Evolutionary conservation across 495 filamentous ascomycete genomes (phyloP), one percentile per base, ranked within the genome.

Genomic region (Usnea hakonensis): DNA sequence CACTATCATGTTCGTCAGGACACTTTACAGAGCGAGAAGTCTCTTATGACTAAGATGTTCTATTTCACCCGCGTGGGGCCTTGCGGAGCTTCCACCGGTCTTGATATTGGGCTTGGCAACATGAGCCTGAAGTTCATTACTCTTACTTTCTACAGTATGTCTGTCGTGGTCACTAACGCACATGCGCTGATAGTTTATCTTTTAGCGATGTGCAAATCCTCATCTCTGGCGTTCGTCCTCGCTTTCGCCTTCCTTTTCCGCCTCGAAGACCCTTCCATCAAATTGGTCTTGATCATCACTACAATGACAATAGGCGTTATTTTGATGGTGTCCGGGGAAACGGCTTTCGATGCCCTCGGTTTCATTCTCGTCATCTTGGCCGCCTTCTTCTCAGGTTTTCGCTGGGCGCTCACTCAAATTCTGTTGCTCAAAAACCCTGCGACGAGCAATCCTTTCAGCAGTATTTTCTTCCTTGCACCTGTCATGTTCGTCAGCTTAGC

Each of bases 251-350:
- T 99, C 72, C 68, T 95, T 55, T 97, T 99, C 79, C 87, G 87
- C 40, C 86, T 99, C 35, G 95, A 99, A 74, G 81, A 82, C 8
- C 90, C 90, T 0, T 96, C 92, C 0, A 85, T 89, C 77, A 87
- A 86, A 65, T 81, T 99, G 26, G 87, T 95, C 28, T 74, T 82
- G 40, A 90, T 99, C 65, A 97, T 99, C 64, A 81, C 83, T 55
- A 87, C 89, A 64, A 97, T 99, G 95, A 99, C 92, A 1, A 68
- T 85, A 3, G 95, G 95, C 59, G 95, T 99, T 30, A 81, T 97
- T 65, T 96, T 97, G 92, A 99, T 99, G 95, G 95, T 99, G 5
- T 89, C 91, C 3, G 92, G 92, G 30, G 94, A 99, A 75, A 83
- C 92, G n/a, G 86, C 87, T 38, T 99, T 99, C 80, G 83, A 90